Base-by-base conservation (phyloP, 495 filamentous ascomycete species). In the Penicillium silybi region DNA sequence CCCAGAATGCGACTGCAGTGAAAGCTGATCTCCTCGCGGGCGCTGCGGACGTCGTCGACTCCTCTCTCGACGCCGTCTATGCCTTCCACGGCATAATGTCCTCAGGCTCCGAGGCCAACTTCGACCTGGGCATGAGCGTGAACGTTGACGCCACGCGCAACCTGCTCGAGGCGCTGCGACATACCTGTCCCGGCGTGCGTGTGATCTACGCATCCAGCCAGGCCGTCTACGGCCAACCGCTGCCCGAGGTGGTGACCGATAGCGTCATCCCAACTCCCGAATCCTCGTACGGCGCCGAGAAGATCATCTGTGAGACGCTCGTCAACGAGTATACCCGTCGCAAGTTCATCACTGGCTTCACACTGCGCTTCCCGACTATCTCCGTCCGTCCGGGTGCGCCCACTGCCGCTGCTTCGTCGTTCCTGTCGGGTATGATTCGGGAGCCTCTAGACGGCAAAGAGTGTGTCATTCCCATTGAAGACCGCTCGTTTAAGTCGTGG, bases 81-180 rank as follows among this genome's bases (percentile, higher is more conserved):
- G 70, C 87, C 59, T 85, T 91, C 73, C 87, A 91, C 73, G 87
- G 87, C 44, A 88, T 91, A 71, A 89, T 90, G 87, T 87, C 84
- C 6, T 80, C 82, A 13, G 85, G 84, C 23, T 79, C 81, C 26
- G 87, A 91, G 67, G 80, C 80, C 48, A 76, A 90, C 67, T 84
- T 86, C 63, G 84, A 88, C 25, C 75, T 86, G 7, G 86, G 85
- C 19, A 80, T 88, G 65, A 66, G 64, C 35, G 85, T 88, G 32
- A 91, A 91, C 68, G 72, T 91, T 26, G 78, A 89, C 58, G 82
- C 82, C 16, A 84, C 85, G 10, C 78, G 80, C n/a, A 67, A 67
- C 20, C 57, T 90, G 13, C 71, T 89, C 37, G 79, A 87, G 16
- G 68, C 70, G 3, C 73, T 89, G 1, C 74, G 80, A 32, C 63